Conservation (phyloP, 306 rosid genomes). For the Glycyrrhiza uralensis region DNA sequence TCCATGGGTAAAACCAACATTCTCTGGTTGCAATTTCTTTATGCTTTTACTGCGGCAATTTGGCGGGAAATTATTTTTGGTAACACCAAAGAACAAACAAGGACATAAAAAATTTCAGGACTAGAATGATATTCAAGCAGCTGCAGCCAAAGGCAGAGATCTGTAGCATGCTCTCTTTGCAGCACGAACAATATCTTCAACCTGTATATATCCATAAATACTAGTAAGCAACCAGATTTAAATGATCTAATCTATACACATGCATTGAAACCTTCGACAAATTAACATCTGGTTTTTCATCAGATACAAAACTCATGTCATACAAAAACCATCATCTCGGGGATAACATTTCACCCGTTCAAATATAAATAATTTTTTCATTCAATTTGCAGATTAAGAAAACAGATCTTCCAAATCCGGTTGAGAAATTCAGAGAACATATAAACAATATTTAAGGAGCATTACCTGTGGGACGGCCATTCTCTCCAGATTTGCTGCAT, state of each 20-base stretch:
- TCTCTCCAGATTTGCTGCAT: slow-evolving; percentile 95
- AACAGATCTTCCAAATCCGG: neutral
- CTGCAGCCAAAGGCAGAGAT: slow-evolving; percentile 66
- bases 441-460: neutral
- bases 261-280: slow-evolving; percentile 9
- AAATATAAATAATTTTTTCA: neutral
- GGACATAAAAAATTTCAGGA: slow-evolving; percentile 12
- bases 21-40: neutral
- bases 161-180: slow-evolving; percentile 93
- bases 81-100: slow-evolving; percentile 43
- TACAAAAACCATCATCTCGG: neutral
- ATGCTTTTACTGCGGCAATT: neutral
- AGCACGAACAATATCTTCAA: slow-evolving; percentile 95
- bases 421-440: neutral
- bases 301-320: neutral
- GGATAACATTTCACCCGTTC: neutral
- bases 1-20: slow-evolving; percentile 15
- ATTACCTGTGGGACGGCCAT: slow-evolving; percentile 95
- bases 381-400: neutral
- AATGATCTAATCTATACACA: neutral
- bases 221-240: slow-evolving; percentile 18
- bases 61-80: neutral
- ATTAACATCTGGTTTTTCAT: neutral
- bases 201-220: slow-evolving; percentile 43
- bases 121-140: slow-evolving; percentile 45